Percentiles rank a stretch among this genome's conserved stretches.
Conservation (phyloP, 208 protist genomes). For the Leishmania arabica region DNA sequence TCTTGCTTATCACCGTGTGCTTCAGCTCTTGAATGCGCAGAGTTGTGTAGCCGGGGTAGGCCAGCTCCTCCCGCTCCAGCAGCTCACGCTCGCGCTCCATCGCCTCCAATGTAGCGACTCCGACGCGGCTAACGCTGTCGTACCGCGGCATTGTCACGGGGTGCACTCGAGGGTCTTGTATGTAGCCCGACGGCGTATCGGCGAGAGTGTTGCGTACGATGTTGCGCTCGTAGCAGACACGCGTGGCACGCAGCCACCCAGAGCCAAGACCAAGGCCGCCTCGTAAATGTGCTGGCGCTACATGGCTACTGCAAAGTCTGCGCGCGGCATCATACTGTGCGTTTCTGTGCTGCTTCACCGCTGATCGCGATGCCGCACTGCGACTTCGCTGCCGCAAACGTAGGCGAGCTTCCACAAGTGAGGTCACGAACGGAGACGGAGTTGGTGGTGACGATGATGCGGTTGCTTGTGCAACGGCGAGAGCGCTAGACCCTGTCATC, state of each 20-base stretch:
- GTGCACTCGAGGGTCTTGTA: constrained; percentile 59
- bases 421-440: neutral
- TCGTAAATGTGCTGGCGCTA: too few species aligned
- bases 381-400: neutral
- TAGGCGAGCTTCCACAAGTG: too few species aligned
- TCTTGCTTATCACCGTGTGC: constrained; percentile 32
- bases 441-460: neutral
- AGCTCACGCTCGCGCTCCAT: constrained; percentile 60
- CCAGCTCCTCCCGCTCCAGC: constrained; percentile 53
- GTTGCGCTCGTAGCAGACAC: constrained; percentile 44
- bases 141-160: constrained; percentile 57
- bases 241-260: constrained; percentile 15
- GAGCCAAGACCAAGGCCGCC: neutral
- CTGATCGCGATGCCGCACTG: neutral
- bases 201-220: constrained; percentile 64
- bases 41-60: constrained; percentile 72
- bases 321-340: neutral
- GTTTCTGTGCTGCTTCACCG: neutral
- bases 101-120: constrained; percentile 42
- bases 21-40: constrained; percentile 51
- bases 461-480: neutral
- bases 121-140: constrained; percentile 31
- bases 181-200: constrained; percentile 75
- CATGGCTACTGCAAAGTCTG: neutral
- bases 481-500: neutral